These are phyloP conservation scores for Claviceps paspali DNA, from an alignment of 2,329 filamentous ascomycete genomes.

Conservation along the genomic window DNA sequence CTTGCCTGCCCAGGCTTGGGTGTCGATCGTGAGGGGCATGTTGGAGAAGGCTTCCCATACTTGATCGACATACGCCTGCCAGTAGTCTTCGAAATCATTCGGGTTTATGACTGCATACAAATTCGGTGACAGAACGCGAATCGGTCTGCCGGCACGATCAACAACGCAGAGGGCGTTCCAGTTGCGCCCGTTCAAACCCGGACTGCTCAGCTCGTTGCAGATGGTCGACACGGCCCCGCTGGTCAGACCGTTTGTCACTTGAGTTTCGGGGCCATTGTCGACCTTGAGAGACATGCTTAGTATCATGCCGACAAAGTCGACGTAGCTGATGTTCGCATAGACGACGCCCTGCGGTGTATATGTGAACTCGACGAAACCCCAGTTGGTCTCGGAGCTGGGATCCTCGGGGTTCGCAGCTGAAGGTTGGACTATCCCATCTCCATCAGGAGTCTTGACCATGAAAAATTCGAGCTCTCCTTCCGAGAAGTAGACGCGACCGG, in stretches of 20 bases:
- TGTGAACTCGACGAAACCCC: conserved; percentile 36
- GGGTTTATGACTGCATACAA: conserved; percentile 22
- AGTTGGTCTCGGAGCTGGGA: conserved; percentile 27
- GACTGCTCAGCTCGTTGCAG: conserved; percentile 24
- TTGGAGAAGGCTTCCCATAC: conserved; percentile 29
- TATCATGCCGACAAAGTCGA: conserved; percentile 34
- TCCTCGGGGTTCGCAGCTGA: conserved; percentile 28
- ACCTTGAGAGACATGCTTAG: conserved; percentile 32
- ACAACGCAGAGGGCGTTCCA: conserved; percentile 32
- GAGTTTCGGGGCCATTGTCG: conserved; percentile 17
- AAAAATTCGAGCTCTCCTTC: conserved; percentile 27
- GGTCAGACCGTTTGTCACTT: conserved; percentile 25
- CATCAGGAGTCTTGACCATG: conserved; percentile 18
- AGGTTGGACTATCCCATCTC: conserved; percentile 31
- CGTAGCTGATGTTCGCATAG: conserved; percentile 34
- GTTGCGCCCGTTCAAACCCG: conserved; percentile 23
- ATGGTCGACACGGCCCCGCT: conserved; percentile 21
- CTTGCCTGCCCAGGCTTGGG: conserved; percentile 23
- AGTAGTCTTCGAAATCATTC: conserved; percentile 25
- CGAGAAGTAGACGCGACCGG: conserved; percentile 30
- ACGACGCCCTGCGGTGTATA: conserved; percentile 22
- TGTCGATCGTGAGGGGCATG: conserved; percentile 26
- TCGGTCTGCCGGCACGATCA: conserved; percentile 17
- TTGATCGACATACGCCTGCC: conserved; percentile 27
- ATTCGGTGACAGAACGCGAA: conserved; percentile 31